A percentile compares a stretch with the other conserved stretches of the same genome.
These are phyloP conservation scores for Aspergillus pseudoglaucus DNA, from an alignment of 2,329 filamentous ascomycete species.

Conservation along the genomic window DNA sequence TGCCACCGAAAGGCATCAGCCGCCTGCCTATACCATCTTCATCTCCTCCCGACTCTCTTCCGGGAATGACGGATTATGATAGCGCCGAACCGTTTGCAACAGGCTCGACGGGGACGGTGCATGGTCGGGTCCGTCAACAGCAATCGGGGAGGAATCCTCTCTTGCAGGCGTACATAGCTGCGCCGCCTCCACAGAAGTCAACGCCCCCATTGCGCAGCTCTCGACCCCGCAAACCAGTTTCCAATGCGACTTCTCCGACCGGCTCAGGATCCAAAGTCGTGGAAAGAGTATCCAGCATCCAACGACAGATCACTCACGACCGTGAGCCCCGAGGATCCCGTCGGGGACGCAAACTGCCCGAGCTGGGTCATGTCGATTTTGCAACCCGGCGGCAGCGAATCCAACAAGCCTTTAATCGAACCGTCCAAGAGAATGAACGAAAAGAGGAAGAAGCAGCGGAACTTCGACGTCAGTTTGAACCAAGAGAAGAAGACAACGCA, in stretches of 20 bases:
- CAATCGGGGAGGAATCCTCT: constrained; percentile 48
- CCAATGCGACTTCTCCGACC: constrained; percentile 59
- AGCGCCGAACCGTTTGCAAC: constrained; percentile 23
- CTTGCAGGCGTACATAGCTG: constrained; percentile 67
- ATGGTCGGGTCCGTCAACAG: constrained; percentile 28
- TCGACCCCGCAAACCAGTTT: constrained; percentile 71
- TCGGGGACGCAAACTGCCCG: constrained; percentile 45
- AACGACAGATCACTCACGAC: constrained; percentile 29
- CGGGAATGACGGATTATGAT: constrained; percentile 20
- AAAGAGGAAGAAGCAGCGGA: constrained; percentile 55
- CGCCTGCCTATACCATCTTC: constrained; percentile 37
- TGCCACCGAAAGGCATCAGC: constrained; percentile 36
- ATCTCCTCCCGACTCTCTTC: constrained; percentile 20
- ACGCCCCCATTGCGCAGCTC: constrained; percentile 69
- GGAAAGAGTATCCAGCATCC: constrained; percentile 48
- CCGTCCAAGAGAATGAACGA: constrained; percentile 60
- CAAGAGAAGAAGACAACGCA: constrained; percentile 43
- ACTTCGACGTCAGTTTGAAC: constrained; percentile 33
- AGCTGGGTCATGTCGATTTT: constrained; percentile 73
- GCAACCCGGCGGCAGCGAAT: constrained; percentile 75
- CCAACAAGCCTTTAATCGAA: constrained; percentile 76
- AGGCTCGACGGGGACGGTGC: constrained; percentile 30
- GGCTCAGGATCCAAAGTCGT: constrained; percentile 61
- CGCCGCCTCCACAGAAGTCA: constrained; percentile 65
- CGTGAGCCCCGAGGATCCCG: constrained; percentile 25